A percentile compares a stretch with the other conserved stretches of the same genome.
Conservation (phyloP, 441 rosid genomes). For the Viola pubescens region DNA sequence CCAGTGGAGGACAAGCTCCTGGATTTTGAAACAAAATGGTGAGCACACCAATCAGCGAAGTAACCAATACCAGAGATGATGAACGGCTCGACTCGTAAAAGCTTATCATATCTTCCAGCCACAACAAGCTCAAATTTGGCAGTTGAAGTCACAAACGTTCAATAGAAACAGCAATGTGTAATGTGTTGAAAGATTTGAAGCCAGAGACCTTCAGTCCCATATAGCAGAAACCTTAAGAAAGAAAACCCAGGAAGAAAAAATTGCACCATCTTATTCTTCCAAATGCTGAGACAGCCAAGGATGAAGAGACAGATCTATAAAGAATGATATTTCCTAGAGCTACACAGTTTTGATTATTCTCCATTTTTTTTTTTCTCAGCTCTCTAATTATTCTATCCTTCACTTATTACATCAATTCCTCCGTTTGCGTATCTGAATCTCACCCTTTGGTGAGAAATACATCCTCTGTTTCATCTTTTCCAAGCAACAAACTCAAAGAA, state of each 20-base stretch:
- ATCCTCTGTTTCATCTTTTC: constrained; percentile 13
- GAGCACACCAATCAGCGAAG: no score
- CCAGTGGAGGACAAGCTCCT: no score
- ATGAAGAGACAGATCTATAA: constrained; percentile 15
- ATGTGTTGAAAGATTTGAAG: neutral
- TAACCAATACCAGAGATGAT: no score
- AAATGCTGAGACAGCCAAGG: neutral
- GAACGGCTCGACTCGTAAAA: no score
- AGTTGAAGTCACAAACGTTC: no score
- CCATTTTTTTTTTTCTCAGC: constrained; percentile 2
- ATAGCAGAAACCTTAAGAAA: neutral
- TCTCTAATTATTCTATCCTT: no score
- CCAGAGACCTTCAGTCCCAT: neutral
- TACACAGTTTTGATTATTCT: constrained; percentile 22
- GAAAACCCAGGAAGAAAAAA: neutral
- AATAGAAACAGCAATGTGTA: no score
- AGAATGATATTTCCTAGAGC: constrained; percentile 36
- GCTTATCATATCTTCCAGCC: no score
- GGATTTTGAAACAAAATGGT: no score
- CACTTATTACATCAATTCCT: constrained; percentile 26
- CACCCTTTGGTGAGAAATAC: constrained; percentile 12
- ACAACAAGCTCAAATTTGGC: no score
- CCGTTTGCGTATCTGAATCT: constrained; percentile 14
- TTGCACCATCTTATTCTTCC: constrained; percentile 1
- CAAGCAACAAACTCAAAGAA: constrained; percentile 18